phyloP scores from a whole-genome alignment of 352 stramenopile genomes.

The Globisporangium camurandrum region DNA sequence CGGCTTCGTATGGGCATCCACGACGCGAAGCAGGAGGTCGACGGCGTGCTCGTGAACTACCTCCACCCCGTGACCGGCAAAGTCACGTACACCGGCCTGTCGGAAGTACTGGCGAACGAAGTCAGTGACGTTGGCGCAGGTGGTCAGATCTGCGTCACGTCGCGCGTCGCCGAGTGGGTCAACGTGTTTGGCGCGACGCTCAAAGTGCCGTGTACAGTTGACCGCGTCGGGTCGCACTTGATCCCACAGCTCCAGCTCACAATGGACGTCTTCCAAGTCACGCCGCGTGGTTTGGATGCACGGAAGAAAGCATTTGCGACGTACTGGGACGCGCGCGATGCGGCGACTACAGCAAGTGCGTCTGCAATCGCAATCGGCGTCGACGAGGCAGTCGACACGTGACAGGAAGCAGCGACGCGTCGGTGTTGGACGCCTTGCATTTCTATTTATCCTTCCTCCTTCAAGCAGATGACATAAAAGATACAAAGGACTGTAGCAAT shows the following conservation, averaged over 20 bases:
- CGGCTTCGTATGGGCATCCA: conserved; percentile 55
- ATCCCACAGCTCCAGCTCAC: conserved; percentile 29
- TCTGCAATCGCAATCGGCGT: too few relatives aligned
- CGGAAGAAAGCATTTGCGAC: conserved; percentile 29
- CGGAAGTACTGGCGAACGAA: conserved; percentile 49
- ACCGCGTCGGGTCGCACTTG: conserved; percentile 18
- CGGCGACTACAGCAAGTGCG: conserved; percentile 17
- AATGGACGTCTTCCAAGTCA: conserved; percentile 33
- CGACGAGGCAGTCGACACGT: background rate
- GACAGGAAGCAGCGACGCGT: too few relatives aligned
- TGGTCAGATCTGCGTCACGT: conserved; percentile 44
- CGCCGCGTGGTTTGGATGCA: conserved; percentile 23
- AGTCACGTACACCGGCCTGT: conserved; percentile 44
- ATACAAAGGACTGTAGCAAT: too few relatives aligned
- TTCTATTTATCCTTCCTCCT: too few relatives aligned
- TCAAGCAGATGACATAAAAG: too few relatives aligned
- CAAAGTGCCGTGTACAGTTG: conserved; percentile 17
- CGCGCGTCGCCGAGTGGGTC: conserved; percentile 33
- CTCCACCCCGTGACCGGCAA: conserved; percentile 41
- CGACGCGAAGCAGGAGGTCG: conserved; percentile 29
- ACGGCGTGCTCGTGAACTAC: conserved; percentile 38
- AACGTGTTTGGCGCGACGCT: conserved; percentile 18
- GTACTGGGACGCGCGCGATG: conserved; percentile 8
- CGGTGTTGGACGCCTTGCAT: too few relatives aligned
- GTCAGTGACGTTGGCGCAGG: conserved; percentile 36